Evolutionary conservation across 2,329 filamentous ascomycete genomes (phyloP).

Genomic region (Lasiodiplodia hormozganensis): DNA sequence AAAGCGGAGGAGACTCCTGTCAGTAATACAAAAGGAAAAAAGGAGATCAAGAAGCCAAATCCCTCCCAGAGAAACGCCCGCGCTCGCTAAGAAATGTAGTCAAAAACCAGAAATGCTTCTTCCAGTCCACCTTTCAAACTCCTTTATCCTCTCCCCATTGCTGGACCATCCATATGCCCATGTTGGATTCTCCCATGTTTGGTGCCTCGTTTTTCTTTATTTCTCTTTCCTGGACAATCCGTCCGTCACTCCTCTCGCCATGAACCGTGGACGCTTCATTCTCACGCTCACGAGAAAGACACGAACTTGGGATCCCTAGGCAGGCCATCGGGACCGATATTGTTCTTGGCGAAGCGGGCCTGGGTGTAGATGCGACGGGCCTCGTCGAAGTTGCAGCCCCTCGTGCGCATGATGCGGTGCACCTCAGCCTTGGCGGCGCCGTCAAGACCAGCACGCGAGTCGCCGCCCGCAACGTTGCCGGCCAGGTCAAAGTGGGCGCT

Average conservation of each 20-base stretch:
- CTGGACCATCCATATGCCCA: neutral
- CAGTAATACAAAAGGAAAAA: constrained; percentile 1
- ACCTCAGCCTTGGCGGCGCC: constrained; percentile 81
- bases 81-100: constrained; percentile 15
- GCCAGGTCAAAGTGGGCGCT: constrained; percentile 83
- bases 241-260: neutral
- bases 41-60: neutral
- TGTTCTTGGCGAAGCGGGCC: constrained; percentile 82
- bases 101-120: neutral
- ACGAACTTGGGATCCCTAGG: constrained; percentile 95
- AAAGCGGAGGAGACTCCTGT: constrained; percentile 21
- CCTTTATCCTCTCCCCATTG: neutral
- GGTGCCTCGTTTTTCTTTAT: neutral
- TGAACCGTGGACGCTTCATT: neutral
- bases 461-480: constrained; percentile 79
- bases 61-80: constrained; percentile 10
- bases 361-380: constrained; percentile 87
- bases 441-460: constrained; percentile 82
- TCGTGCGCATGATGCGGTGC: constrained; percentile 86
- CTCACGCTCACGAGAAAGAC: constrained; percentile 72
- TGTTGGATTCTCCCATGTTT: neutral
- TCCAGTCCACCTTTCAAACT: neutral
- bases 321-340: constrained; percentile 85
- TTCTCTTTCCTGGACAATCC: neutral
- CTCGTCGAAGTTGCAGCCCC: constrained; percentile 86